A percentile compares a stretch with the other conserved stretches of the same genome.
These are phyloP conservation scores for Raffaelea ambrosiae DNA, from an alignment of 2,329 filamentous ascomycete genomes.

Conservation along the genomic window DNA sequence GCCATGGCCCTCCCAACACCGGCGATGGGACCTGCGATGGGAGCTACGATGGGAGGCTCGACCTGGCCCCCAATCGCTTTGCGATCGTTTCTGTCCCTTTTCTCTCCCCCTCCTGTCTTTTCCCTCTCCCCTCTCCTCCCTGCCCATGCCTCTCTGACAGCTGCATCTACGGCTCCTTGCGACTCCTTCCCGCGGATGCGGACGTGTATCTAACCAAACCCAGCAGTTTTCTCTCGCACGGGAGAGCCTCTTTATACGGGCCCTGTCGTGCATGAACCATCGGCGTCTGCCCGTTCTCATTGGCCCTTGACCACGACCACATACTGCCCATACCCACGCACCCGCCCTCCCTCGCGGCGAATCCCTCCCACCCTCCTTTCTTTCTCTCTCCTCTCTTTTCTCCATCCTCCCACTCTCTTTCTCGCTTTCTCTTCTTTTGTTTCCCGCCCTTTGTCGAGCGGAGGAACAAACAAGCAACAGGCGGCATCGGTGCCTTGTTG, in stretches of 20 bases:
- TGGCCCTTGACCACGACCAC: neutral
- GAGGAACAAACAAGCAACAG: neutral
- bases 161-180: no score
- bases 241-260: constrained; percentile 1
- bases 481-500: constrained; percentile 1
- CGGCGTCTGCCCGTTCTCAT: neutral
- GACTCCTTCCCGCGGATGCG: constrained; percentile 3
- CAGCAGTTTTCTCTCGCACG: constrained; percentile 12
- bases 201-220: constrained; percentile 9
- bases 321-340: neutral
- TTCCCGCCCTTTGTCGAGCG: neutral
- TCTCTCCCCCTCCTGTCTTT: constrained; percentile 4
- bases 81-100: no score
- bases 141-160: neutral
- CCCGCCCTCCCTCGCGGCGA: no score
- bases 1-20: no score
- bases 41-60: no score
- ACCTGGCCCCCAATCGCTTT: no score
- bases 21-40: no score
- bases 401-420: neutral
- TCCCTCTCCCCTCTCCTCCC: constrained; percentile 5
- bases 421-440: neutral
- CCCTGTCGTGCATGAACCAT: neutral
- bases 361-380: neutral
- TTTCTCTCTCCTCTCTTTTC: neutral